Evolutionary conservation across 768 basidiomycete genomes (phyloP).

Genomic region (Suillus bovinus): DNA sequence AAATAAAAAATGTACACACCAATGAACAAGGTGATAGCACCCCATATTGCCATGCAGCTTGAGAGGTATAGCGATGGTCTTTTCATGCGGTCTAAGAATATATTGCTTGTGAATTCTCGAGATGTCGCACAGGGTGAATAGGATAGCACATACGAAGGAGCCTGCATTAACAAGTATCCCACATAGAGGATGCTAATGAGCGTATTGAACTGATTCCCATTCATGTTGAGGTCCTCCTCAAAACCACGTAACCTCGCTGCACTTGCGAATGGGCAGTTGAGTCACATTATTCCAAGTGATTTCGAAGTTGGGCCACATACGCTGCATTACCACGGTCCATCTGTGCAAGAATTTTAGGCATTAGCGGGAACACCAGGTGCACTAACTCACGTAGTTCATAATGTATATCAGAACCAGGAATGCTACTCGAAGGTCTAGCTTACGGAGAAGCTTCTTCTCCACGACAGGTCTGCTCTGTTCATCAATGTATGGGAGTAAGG

Average conservation of each 20-base stretch:
- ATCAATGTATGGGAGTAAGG: constrained; percentile 6
- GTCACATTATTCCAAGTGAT: neutral
- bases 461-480: constrained; percentile 38
- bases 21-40: constrained; percentile 54
- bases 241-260: constrained; percentile 73
- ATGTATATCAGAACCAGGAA: constrained; percentile 49
- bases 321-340: constrained; percentile 70
- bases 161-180: constrained; percentile 74
- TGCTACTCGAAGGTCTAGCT: constrained; percentile 44
- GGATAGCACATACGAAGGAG: constrained; percentile 56
- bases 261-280: constrained; percentile 32
- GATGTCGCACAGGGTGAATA: neutral
- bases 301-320: constrained; percentile 34
- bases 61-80: constrained; percentile 69
- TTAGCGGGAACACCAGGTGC: neutral
- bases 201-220: constrained; percentile 63
- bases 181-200: constrained; percentile 67
- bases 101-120: constrained; percentile 48
- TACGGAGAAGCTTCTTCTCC: constrained; percentile 43
- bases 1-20: constrained; percentile 31
- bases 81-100: constrained; percentile 63
- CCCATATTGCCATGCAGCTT: constrained; percentile 69
- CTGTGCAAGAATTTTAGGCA: constrained; percentile 28
- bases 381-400: constrained; percentile 43
- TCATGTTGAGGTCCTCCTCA: constrained; percentile 61